These are phyloP conservation scores for Hordeum pubiflorum DNA, from an alignment of 202 grass and related monocot species.

Conservation along the genomic window DNA sequence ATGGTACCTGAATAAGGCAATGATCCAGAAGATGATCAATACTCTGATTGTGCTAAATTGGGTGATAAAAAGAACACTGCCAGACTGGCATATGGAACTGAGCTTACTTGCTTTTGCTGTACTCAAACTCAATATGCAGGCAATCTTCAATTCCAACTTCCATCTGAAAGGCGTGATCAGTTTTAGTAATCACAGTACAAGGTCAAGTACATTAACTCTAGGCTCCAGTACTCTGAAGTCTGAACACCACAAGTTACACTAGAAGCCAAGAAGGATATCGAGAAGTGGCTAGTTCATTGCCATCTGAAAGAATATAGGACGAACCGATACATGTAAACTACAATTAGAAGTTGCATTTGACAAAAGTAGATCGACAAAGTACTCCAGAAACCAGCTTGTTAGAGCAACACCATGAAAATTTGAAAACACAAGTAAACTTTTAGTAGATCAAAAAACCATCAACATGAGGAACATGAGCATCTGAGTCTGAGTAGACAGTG, in stretches of 20 bases:
- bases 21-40: constrained; percentile 9
- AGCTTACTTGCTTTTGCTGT: constrained; percentile 95
- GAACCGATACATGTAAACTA: background rate
- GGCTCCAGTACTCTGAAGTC: background rate
- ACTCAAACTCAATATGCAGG: constrained; percentile 95
- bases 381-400: background rate
- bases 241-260: background rate
- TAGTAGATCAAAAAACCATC: background rate
- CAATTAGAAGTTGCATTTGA: background rate
- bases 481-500: background rate
- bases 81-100: background rate
- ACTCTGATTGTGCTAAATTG: background rate
- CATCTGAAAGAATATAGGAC: background rate
- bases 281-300: background rate
- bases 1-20: constrained; percentile 67
- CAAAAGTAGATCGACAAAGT: background rate
- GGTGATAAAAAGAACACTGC: background rate
- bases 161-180: constrained; percentile 46
- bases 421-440: background rate
- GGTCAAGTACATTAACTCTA: background rate
- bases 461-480: constrained; percentile 1
- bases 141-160: constrained; percentile 99
- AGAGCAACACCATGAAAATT: background rate
- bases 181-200: background rate
- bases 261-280: background rate